Conservation (phyloP, 208 protist genomes). For the Spongospora subterranea region DNA sequence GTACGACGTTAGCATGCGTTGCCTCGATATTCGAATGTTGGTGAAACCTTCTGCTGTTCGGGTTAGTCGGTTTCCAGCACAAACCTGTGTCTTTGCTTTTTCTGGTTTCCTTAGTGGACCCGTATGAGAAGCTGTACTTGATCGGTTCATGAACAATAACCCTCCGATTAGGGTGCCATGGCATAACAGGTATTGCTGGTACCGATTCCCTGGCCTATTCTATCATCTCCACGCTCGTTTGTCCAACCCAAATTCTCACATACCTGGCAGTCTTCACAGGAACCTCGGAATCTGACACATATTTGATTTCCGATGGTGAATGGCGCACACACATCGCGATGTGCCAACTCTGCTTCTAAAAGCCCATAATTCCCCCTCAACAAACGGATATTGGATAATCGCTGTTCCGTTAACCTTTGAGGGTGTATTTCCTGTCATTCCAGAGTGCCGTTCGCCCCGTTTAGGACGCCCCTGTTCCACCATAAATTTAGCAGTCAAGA, state of each 20-base stretch:
- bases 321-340: no score
- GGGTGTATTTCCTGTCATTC: no score
- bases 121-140: background rate
- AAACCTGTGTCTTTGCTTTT: background rate
- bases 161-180: background rate
- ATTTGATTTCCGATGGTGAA: constrained; percentile 24
- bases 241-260: background rate
- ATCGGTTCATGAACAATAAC: constrained; percentile 9
- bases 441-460: no score
- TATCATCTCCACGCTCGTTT: background rate
- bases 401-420: no score
- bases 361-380: no score
- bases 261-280: background rate
- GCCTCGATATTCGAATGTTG: background rate
- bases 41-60: constrained; percentile 19
- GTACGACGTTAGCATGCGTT: background rate
- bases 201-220: background rate
- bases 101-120: background rate
- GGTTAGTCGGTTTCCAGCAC: constrained; percentile 34
- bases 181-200: background rate
- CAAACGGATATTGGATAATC: no score
- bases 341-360: no score
- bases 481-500: no score
- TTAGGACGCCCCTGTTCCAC: no score
- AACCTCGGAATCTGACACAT: constrained; percentile 23